phyloP scores from a whole-genome alignment of 352 stramenopile species.

The Blastocystis hominis region DNA sequence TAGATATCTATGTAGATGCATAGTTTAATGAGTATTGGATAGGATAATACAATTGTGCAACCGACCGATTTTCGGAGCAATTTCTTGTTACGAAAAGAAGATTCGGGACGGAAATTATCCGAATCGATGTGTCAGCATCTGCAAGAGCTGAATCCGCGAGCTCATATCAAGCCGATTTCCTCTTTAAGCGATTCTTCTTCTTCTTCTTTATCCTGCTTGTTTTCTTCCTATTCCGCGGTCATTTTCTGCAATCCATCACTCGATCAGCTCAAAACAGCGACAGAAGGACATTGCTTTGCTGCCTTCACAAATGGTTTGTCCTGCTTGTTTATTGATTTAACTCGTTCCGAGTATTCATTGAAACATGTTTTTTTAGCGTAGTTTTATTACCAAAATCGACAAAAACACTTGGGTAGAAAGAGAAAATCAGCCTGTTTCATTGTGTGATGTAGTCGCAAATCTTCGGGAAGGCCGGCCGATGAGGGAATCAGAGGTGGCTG shows the following conservation, averaged over 20 bases:
- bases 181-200: neutral
- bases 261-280: neutral
- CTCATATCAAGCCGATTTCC: neutral
- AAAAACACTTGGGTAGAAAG: no score
- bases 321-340: neutral
- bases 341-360: neutral
- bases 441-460: neutral
- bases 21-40: neutral
- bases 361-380: neutral
- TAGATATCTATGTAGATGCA: neutral
- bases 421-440: neutral
- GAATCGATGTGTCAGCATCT: neutral
- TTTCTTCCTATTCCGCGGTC: neutral
- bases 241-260: neutral
- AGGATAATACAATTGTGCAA: neutral
- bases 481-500: neutral
- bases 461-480: neutral
- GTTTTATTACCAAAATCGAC: neutral
- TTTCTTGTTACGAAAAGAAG: slow-evolving; percentile 40
- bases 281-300: neutral
- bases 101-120: neutral
- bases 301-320: neutral
- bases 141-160: slow-evolving; percentile 28
- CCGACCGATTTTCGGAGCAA: neutral
- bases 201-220: no score